Evolutionary conservation across 768 basidiomycete species (phyloP).

Genomic region (Hydnum rufescens): DNA sequence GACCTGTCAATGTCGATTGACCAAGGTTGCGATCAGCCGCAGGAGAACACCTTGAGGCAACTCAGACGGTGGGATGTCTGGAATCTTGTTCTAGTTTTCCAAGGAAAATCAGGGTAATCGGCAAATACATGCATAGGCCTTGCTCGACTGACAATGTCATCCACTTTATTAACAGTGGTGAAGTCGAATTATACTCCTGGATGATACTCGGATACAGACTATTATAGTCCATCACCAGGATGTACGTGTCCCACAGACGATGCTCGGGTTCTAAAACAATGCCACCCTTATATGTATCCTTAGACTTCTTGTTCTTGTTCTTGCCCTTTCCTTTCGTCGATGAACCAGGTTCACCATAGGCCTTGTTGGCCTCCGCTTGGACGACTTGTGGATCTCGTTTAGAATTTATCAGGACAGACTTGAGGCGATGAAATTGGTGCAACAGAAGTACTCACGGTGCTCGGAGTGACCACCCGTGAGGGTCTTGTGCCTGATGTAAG

Average conservation of each 20-base stretch:
- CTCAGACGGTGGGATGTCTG: slow-evolving; percentile 61
- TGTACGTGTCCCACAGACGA: slow-evolving; percentile 88
- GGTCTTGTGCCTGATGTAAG: slow-evolving; percentile 75
- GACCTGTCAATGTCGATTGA: slow-evolving; percentile 72
- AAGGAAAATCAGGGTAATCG: no score
- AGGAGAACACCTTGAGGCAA: slow-evolving; percentile 79
- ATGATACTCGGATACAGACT: slow-evolving; percentile 98
- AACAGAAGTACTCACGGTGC: slow-evolving; percentile 97
- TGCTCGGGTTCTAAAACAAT: slow-evolving; percentile 92
- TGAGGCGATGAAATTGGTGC: slow-evolving; percentile 90
- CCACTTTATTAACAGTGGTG: slow-evolving; percentile 74
- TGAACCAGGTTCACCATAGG: slow-evolving; percentile 22
- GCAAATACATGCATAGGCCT: no score
- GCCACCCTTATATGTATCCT: slow-evolving; percentile 97
- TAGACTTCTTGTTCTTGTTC: slow-evolving; percentile 24
- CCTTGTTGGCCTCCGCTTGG: slow-evolving; percentile 37
- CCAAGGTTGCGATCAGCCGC: slow-evolving; percentile 90
- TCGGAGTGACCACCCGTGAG: slow-evolving; percentile 94
- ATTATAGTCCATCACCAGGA: slow-evolving; percentile 99
- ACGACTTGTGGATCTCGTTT: slow-evolving; percentile 27
- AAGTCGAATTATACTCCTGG: slow-evolving; percentile 98
- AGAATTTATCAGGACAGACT: slow-evolving; percentile 90
- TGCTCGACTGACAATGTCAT: no score
- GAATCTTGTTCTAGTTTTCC: slow-evolving; percentile 83
- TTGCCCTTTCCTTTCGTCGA: slow-evolving; percentile 33